A percentile compares a stretch with the other conserved stretches of the same genome.
Conservation (phyloP, 2,329 filamentous ascomycete species). For the Pseudogymnoascus pannorum region DNA sequence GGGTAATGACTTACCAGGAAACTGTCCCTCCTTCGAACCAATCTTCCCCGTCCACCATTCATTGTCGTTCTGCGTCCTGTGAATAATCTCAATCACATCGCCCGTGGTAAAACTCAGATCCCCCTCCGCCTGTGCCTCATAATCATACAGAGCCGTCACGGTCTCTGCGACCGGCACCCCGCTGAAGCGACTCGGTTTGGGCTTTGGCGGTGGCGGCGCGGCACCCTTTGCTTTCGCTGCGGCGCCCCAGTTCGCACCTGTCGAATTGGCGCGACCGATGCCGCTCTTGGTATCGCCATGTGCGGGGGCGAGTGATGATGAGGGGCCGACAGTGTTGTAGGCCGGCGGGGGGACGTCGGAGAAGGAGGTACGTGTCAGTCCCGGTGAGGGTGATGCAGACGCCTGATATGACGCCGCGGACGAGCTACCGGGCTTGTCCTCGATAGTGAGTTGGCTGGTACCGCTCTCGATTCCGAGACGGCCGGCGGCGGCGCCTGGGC, state of each 20-base stretch:
- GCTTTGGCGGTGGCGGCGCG: constrained; percentile 61
- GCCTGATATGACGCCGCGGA: not conserved
- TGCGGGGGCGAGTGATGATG: constrained; percentile 31
- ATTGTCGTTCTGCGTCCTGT: constrained; percentile 79
- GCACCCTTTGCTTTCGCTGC: constrained; percentile 61
- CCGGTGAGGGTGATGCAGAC: not conserved
- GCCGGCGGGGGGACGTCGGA: constrained; percentile 61
- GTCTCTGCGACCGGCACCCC: constrained; percentile 62
- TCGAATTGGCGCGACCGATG: constrained; percentile 34
- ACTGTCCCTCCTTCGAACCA: constrained; percentile 77
- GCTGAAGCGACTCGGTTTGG: constrained; percentile 71
- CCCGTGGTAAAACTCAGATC: constrained; percentile 86
- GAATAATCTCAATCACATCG: constrained; percentile 82
- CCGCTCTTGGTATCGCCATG: constrained; percentile 19
- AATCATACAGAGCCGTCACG: constrained; percentile 90
- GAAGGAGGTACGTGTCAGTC: constrained; percentile 30
- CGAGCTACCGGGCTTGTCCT: constrained; percentile 13
- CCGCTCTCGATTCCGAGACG: constrained; percentile 18
- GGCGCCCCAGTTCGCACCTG: constrained; percentile 36
- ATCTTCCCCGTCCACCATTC: constrained; percentile 94
- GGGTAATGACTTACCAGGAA: constrained; percentile 65
- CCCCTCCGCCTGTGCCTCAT: constrained; percentile 88
- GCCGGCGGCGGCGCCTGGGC: constrained; percentile 17
- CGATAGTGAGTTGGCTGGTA: constrained; percentile 19
- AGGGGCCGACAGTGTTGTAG: constrained; percentile 41